Evolutionary conservation across 1,139 yeast species (phyloP), one percentile per base, ranked within the genome.

Genomic region (Yamadazyma kanchanaburiensis): DNA sequence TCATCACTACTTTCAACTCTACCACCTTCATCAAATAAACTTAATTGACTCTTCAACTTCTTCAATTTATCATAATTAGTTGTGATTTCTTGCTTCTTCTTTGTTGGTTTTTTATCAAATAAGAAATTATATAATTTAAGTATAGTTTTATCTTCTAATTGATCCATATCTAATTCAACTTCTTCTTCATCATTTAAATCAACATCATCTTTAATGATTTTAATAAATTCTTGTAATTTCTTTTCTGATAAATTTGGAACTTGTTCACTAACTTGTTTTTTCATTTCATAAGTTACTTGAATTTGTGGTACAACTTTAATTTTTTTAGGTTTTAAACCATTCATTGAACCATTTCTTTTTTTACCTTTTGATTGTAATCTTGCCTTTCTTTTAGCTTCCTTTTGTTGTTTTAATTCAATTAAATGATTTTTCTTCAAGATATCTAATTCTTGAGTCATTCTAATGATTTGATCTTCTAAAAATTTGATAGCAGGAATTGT

Each of bases 131-230:
- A 89, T 43, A 91, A 66, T 50, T 86, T 85, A 53, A 86, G 63
- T 29, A 91, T 75, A 2, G 97, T 89, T 31, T 77, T 68, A 45
- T 87, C 91, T 48, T 87, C 96, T 46, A 91, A 73, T 58, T 83
- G 86, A 57, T 91, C 97, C 80, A 94, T 84, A 58, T 94, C 98
- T 40, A 91, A 71, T 64, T 94, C 98, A 38, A 91, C 94, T 46
- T 68, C 74, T 53, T 83, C 94, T 48, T 91, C 98, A 48, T 77
- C 78, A 42, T 72, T 31, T 42, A 84, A 71, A 43, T 86, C 85
- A 69, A 88, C 76, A 43, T 86, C 83, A 54, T 85, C 94, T 51
- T 84, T 84, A 45, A 91, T 87, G 41, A 91, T 87, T 33, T 83
- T 78, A 42, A 91, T 74, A 22, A 88, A 94, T 35, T 84, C 83